These are phyloP conservation scores for Alternaria sp. DNA, from an alignment of 2,329 filamentous ascomycete species.

Conservation along the genomic window DNA sequence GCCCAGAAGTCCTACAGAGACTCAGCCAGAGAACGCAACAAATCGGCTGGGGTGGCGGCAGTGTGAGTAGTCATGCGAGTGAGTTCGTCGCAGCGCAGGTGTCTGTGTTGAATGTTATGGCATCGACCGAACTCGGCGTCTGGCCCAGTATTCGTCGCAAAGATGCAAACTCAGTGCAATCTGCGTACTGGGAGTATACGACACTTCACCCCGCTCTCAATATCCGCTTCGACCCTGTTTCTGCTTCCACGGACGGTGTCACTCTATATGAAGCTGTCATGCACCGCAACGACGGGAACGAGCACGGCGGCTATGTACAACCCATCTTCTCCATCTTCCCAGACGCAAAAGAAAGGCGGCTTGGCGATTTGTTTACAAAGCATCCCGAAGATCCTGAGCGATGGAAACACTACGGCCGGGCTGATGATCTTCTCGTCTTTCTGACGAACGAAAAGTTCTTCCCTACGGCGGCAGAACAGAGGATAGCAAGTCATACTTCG, in stretches of 20 bases:
- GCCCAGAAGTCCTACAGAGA: constrained; percentile 4
- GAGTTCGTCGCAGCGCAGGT: constrained; percentile 3
- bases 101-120: constrained; percentile 4
- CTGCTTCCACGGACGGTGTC: neutral
- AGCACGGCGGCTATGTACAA: constrained; percentile 16
- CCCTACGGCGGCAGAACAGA: constrained; percentile 27
- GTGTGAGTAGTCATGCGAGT: constrained; percentile 9
- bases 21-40: neutral
- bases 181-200: constrained; percentile 15
- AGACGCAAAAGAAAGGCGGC: constrained; percentile 15
- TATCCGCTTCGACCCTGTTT: constrained; percentile 11
- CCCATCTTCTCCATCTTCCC: constrained; percentile 27
- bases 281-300: constrained; percentile 8
- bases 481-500: constrained; percentile 27
- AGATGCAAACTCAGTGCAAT: neutral
- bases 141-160: constrained; percentile 3
- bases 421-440: constrained; percentile 30
- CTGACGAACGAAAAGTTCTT: constrained; percentile 29
- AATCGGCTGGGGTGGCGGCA: constrained; percentile 17
- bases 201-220: constrained; percentile 17
- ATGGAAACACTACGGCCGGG: constrained; percentile 27
- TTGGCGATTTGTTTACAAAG: constrained; percentile 25
- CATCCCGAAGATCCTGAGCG: constrained; percentile 14
- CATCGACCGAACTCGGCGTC: constrained; percentile 17
- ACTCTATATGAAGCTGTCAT: constrained; percentile 22